Base-by-base conservation (phyloP, 306 rosid species). In the Mucuna pruriens region DNA sequence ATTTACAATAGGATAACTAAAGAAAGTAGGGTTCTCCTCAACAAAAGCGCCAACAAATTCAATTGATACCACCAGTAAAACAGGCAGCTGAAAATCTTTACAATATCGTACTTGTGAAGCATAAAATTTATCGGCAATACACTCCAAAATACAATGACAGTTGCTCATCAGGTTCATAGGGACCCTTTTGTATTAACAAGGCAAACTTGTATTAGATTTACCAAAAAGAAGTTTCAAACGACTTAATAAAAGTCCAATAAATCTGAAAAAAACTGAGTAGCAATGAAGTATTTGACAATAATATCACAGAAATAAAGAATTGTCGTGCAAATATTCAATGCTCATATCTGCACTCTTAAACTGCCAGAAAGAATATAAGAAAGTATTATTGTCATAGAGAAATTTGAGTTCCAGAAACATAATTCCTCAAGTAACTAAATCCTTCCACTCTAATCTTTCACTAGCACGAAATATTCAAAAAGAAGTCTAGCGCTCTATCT, bases 401-500 rank as follows among this genome's bases (percentile, higher is more conserved):
- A 29, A 80, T 49, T 52, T 60, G 69, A 81, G 70, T 72, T 82
- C 71, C 49, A 52, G 44, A 71, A 67, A 51, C 77, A 79, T 20
- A 67, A 80, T 36, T 17, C 74, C n/a, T 7, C 49, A 64, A 64
- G 64, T 66, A 52, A 34, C 57, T 13, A 69, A 71, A 52, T 38
- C 64, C 83, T 66, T 44, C 58, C 46, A 26, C 15, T 60, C 55
- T 33, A 76, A 69, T 71, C 48, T 77, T 77, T 74, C 72, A 74
- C 69, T 62, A 20, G 19, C 52, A 68, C 11, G 9, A 61, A 49
- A 20, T 54, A 9, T n/a, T 29, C 12, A 3, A 23, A 45, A 33
- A 58, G 0, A 17, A 54, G 4, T 4, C 81, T 90, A 87, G 39
- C 92, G 97, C 86, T 92, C 97, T 44, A 92, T 82, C 82, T 92